Conservation (phyloP, 305 asterid genomes). For the Rubia balearica region DNA sequence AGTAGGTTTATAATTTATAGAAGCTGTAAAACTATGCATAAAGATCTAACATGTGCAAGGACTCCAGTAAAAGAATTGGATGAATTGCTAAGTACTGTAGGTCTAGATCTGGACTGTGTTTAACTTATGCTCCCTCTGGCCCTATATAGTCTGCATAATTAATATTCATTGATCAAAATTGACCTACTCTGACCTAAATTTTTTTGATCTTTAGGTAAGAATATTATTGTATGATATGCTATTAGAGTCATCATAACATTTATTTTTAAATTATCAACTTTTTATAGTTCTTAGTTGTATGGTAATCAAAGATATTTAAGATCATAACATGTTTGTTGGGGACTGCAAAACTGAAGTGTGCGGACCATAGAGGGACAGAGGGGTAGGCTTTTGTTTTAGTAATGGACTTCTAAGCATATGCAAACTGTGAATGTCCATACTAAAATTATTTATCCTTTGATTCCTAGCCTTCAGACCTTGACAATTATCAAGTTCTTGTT, state of each 20-base stretch:
- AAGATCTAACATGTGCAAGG: background rate
- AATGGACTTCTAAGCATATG: background rate
- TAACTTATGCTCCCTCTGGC: background rate
- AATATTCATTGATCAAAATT: background rate
- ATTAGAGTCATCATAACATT: background rate
- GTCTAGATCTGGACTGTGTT: background rate
- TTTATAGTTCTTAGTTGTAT: background rate
- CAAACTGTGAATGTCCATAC: background rate
- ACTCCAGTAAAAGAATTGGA: background rate
- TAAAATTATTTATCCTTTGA: background rate
- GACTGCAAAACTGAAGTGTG: background rate
- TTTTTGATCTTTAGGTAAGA: too few species aligned
- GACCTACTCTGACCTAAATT: background rate
- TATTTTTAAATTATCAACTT: background rate
- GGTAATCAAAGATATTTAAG: background rate
- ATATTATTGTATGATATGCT: background rate
- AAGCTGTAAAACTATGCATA: background rate
- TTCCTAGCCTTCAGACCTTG: too few species aligned
- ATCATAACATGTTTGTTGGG: background rate
- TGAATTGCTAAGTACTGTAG: background rate
- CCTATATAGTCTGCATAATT: background rate
- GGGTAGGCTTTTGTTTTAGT: too few species aligned
- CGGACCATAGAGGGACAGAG: background rate
- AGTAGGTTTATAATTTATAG: background rate
- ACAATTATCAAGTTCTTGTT: background rate